phyloP scores from a whole-genome alignment of 805 yeast species.

The Helenozyma rhizophorensis region DNA sequence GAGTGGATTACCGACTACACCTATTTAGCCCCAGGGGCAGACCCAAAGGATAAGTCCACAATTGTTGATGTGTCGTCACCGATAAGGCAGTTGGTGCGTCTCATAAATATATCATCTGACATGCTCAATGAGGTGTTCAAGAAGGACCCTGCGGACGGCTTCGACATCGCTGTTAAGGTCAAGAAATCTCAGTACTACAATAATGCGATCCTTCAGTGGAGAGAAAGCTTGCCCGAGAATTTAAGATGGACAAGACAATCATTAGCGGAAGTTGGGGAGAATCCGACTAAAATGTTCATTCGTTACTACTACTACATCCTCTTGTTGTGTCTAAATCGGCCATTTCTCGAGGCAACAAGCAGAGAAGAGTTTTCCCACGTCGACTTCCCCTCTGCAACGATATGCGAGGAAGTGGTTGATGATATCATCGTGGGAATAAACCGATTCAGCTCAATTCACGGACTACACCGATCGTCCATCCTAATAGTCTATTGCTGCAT shows the following conservation, averaged over 20 bases:
- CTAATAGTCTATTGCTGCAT: slow-evolving; percentile 12
- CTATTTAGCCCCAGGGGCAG: slow-evolving; percentile 6
- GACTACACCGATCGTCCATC: slow-evolving; percentile 6
- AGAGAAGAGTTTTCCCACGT: background rate
- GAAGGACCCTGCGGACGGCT: background rate
- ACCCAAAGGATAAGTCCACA: slow-evolving; percentile 1
- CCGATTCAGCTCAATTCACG: slow-evolving; percentile 7
- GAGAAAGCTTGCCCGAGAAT: slow-evolving; percentile 5
- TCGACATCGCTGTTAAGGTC: slow-evolving; percentile 1
- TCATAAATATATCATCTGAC: slow-evolving; percentile 7
- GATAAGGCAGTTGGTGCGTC: slow-evolving; percentile 3
- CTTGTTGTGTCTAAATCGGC: slow-evolving; percentile 11
- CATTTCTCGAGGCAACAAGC: slow-evolving; percentile 6
- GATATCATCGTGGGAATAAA: slow-evolving; percentile 4
- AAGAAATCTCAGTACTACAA: slow-evolving; percentile 6
- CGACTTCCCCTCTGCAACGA: slow-evolving; percentile 1
- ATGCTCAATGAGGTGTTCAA: slow-evolving; percentile 9
- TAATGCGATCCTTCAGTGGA: slow-evolving; percentile 6
- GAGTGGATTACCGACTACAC: slow-evolving; percentile 10
- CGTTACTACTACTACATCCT: slow-evolving; percentile 12
- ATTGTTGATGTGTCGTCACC: slow-evolving; percentile 12
- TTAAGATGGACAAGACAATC: slow-evolving; percentile 6
- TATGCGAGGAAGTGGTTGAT: slow-evolving; percentile 5
- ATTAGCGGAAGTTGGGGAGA: slow-evolving; percentile 4
- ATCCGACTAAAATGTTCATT: slow-evolving; percentile 8